Conservation (phyloP, 345 rosid species). For the Melastoma malabathricum region DNA sequence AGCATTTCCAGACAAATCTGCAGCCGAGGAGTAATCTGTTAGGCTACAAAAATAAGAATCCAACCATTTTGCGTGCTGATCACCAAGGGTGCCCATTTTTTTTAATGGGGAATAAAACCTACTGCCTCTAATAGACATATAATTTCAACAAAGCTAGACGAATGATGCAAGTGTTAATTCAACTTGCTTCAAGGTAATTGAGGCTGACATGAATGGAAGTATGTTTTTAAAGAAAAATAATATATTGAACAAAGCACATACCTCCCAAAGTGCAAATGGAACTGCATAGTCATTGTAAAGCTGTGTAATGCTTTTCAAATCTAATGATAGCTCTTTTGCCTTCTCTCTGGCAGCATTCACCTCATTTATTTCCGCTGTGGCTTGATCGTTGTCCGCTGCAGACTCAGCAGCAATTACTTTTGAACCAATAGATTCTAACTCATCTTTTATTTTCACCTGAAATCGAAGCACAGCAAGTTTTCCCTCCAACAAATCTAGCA, state of each 20-base stretch:
- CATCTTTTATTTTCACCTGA: conserved; percentile 81
- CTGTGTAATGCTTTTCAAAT: conserved; percentile 88
- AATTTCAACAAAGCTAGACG: too few species aligned
- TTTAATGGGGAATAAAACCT: too few species aligned
- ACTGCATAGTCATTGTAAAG: conserved; percentile 94
- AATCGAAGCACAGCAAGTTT: conserved; percentile 82
- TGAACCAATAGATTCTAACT: conserved; percentile 62
- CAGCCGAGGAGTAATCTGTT: conserved; percentile 14
- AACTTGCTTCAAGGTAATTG: too few species aligned
- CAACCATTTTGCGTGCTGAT: too few species aligned
- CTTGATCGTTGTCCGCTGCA: conserved; percentile 19
- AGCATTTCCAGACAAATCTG: conserved; percentile 92
- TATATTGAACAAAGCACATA: conserved; percentile 9
- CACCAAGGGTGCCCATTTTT: too few species aligned
- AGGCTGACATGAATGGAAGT: too few species aligned
- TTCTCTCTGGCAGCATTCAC: conserved; percentile 55
- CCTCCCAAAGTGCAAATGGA: conserved; percentile 99
- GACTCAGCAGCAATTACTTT: conserved; percentile 39
- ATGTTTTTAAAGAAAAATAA: not conserved
- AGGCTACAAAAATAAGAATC: too few species aligned
- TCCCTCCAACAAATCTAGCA: conserved; percentile 93
- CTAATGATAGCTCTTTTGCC: conserved; percentile 77
- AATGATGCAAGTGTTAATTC: too few species aligned
- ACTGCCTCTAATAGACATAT: too few species aligned
- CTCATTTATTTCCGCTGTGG: conserved; percentile 26